A percentile compares a stretch with the other conserved stretches of the same genome.
Conservation (phyloP, 2,329 filamentous ascomycete species). For the Aspergillus ochraceus region DNA sequence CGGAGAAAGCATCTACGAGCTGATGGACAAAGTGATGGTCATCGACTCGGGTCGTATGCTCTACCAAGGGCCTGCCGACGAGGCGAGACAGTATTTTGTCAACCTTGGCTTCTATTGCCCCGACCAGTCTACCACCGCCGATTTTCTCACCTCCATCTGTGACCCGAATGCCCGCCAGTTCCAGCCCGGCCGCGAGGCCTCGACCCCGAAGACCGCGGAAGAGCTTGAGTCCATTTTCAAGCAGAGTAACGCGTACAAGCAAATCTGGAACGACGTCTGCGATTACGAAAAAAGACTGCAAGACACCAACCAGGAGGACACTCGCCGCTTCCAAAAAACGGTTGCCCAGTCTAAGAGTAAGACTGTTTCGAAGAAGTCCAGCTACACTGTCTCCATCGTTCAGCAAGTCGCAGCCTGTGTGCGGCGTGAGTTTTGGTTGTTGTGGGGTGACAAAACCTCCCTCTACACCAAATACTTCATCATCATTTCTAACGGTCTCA, state of each 20-base stretch:
- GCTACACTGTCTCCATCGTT: conserved; percentile 73
- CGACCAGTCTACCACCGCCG: conserved; percentile 66
- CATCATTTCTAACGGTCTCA: conserved; percentile 70
- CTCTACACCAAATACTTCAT: conserved; percentile 79
- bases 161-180: conserved; percentile 72
- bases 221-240: conserved; percentile 70
- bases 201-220: conserved; percentile 66
- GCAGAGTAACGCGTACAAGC: conserved; percentile 61
- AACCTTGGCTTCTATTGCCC: conserved; percentile 63
- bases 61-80: conserved; percentile 62
- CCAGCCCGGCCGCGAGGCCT: conserved; percentile 63
- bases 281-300: conserved; percentile 60
- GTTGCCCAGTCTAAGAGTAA: conserved; percentile 66
- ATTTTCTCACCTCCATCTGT: conserved; percentile 75
- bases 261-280: conserved; percentile 61
- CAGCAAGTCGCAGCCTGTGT: conserved; percentile 65
- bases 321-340: conserved; percentile 64
- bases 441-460: conserved; percentile 71
- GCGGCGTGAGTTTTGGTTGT: conserved; percentile 74
- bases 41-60: conserved; percentile 72
- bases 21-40: conserved; percentile 79
- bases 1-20: conserved; percentile 66
- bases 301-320: conserved; percentile 59
- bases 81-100: conserved; percentile 66
- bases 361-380: conserved; percentile 66